Percentiles rank a stretch among this genome's conserved stretches.
Evolutionary conservation across 2,329 filamentous ascomycete genomes (phyloP).

Genomic region (Apiospora rasikravindrae): DNA sequence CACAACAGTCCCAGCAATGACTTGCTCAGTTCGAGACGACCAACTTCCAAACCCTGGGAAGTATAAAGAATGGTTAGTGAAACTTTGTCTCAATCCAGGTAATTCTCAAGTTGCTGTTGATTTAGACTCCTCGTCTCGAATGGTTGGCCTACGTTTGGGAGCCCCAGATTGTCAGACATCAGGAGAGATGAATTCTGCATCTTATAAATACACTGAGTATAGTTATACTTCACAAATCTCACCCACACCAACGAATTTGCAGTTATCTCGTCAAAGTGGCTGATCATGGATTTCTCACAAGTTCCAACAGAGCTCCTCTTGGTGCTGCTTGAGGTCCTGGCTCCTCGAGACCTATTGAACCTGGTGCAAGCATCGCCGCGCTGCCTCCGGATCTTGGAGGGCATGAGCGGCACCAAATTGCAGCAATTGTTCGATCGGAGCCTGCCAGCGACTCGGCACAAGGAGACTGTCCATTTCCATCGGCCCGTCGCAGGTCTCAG

Average conservation of each 20-base stretch:
- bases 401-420: neutral
- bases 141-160: no score
- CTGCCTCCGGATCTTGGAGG: neutral
- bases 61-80: neutral
- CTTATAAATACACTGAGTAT: no score
- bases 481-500: neutral
- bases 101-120: neutral
- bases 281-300: neutral
- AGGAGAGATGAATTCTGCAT: no score
- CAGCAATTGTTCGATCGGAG: neutral
- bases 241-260: no score
- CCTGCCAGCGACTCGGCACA: neutral
- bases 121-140: neutral
- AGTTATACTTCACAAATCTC: no score
- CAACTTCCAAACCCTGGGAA: neutral
- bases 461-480: neutral
- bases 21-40: neutral
- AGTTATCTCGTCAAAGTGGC: no score
- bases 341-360: neutral
- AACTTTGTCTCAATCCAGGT: neutral
- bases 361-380: neutral
- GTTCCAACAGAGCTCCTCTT: neutral
- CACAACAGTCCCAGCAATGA: neutral
- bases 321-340: neutral
- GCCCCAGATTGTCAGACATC: no score